These are phyloP conservation scores for Alectoria sarmentosa DNA, from an alignment of 495 filamentous ascomycete genomes.

Conservation along the genomic window DNA sequence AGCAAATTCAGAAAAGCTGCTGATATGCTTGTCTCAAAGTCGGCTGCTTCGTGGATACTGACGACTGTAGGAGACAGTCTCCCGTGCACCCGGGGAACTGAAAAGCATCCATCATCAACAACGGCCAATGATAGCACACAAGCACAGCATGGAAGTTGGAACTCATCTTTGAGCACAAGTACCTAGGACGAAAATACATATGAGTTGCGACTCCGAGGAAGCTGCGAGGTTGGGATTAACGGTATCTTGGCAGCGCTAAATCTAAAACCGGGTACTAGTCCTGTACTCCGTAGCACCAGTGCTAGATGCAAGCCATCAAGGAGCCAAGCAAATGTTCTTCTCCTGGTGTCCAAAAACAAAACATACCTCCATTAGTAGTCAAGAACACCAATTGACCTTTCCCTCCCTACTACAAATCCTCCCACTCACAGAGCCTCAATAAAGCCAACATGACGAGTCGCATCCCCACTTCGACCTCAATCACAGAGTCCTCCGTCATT, in stretches of 20 bases:
- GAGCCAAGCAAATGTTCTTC: too few species aligned
- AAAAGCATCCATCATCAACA: too few species aligned
- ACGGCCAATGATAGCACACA: too few species aligned
- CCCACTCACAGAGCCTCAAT: background rate
- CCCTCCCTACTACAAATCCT: background rate
- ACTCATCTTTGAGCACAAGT: too few species aligned
- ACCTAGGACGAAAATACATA: too few species aligned
- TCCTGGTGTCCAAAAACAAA: too few species aligned
- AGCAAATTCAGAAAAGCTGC: background rate
- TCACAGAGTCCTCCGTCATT: constrained; percentile 59
- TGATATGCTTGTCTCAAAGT: background rate
- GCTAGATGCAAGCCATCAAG: background rate
- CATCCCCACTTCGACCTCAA: constrained; percentile 57
- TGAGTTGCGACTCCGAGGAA: too few species aligned
- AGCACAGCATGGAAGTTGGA: too few species aligned
- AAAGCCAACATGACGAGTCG: constrained; percentile 29
- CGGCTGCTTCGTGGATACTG: background rate
- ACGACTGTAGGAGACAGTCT: background rate
- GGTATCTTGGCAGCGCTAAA: background rate
- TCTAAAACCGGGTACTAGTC: background rate
- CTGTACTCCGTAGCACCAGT: too few species aligned
- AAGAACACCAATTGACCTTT: background rate
- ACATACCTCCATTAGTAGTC: background rate
- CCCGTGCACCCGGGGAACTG: too few species aligned
- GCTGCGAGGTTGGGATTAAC: background rate